A percentile compares a stretch with the other conserved stretches of the same genome.
Conservation (phyloP, 2,329 filamentous ascomycete species). For the Colletotrichum liriopes region DNA sequence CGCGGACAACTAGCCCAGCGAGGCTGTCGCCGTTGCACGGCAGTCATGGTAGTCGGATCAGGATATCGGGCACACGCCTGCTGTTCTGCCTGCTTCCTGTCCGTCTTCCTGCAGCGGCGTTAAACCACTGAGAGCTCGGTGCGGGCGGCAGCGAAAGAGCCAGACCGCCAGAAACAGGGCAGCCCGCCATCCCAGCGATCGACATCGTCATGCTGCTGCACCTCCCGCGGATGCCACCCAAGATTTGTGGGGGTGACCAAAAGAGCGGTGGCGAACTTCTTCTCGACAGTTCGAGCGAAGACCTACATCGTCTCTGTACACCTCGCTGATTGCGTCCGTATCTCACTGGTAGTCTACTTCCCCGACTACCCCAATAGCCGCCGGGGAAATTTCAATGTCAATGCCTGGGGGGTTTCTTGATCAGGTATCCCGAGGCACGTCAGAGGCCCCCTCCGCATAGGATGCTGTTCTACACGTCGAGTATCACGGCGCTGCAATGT, state of each 20-base stretch:
- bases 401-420: not conserved
- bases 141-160: conserved; percentile 2
- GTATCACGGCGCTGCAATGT: not conserved
- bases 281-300: conserved; percentile 16
- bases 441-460: not conserved
- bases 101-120: not conserved
- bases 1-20: conserved; percentile 15
- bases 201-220: conserved; percentile 31
- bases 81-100: not conserved
- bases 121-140: not conserved
- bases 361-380: conserved; percentile 13
- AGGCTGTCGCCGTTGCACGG: conserved; percentile 31
- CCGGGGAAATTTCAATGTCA: not conserved
- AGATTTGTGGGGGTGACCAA: conserved; percentile 23
- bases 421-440: not conserved
- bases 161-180: conserved; percentile 23
- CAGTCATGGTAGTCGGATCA: conserved; percentile 20
- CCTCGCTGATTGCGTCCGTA: not conserved
- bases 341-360: not conserved
- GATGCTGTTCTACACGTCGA: not conserved
- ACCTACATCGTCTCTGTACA: conserved; percentile 1
- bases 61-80: conserved; percentile 3
- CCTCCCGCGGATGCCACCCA: conserved; percentile 14
- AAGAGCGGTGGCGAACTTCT: conserved; percentile 35
- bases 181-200: conserved; percentile 20